Evolutionary conservation across 192 early-diverging fungal species (phyloP), one percentile per base, ranked within the genome.

Genomic region (Umbelopsis sp.): DNA sequence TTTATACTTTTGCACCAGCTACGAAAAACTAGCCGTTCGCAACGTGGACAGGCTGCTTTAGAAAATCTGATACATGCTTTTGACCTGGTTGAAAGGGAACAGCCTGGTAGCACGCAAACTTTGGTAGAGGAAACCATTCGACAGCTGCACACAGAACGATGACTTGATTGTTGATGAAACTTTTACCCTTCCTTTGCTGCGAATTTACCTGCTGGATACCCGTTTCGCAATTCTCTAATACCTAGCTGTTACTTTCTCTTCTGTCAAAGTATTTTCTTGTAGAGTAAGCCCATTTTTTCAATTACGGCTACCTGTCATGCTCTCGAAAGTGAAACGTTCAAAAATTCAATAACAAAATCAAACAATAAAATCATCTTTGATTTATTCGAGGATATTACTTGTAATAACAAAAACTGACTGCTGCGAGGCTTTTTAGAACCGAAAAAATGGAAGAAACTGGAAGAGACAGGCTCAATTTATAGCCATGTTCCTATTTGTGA

Each of bases 41-140:
- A 68, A 21, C 74, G 77, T 41, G 78, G 74, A 52, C 73, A 75
- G 68, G 73, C 71, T 22, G 80, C 82, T 15, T 52, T 84, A 23
- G 82, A 84, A 44, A 69, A 66, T 12, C 58, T 84, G 30, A 70
- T 68, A 68, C 70, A 68, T 49, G 77, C 82, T 33, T 81, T 84
- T 46, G 66, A 77, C 9, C 51, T 74, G 22, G 80, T 70, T 20
- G 82, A 84, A 65, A 46, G 68, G 12, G 82, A 84, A 70, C 74
- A 71, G 27, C 82, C 82, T 4, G 82, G 82, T 11, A 74, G 75
- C 49, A 70, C 72, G 2, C 76, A 82, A 44, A 67, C 37, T 46
- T 71, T 84, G 12, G 70, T 80, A 64, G 71, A 82, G 55, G 77
- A 81, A 45, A 52, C 33, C 47, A 51, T 50, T 7, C 27, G 67